A percentile compares a stretch with the other conserved stretches of the same genome.
phyloP scores from a whole-genome alignment of 208 protist species.

The Balamuthia mandrillaris region DNA sequence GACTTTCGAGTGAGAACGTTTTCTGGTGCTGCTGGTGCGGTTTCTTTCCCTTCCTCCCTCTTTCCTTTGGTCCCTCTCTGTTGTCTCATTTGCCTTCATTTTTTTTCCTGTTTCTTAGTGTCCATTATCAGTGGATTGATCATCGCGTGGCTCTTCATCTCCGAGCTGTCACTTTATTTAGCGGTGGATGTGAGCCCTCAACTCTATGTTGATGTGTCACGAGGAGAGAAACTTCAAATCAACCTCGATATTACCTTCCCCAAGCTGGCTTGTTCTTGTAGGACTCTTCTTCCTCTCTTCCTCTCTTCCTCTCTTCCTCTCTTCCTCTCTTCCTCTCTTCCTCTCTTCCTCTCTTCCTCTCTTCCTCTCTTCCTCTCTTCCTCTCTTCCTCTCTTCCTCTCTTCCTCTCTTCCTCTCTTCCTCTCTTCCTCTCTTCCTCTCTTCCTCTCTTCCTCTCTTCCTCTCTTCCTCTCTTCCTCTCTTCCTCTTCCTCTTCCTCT shows the following conservation, averaged over 20 bases:
- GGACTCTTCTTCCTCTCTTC: too few species aligned
- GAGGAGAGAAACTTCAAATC: conserved; percentile 63
- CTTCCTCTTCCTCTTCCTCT: neutral
- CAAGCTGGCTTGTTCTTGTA: conserved; percentile 63
- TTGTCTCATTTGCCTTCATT: neutral
- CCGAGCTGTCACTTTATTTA: conserved; percentile 61
- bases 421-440: neutral
- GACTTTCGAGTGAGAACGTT: conserved; percentile 59
- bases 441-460: neutral
- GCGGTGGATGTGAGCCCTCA: conserved; percentile 53
- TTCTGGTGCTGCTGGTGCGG: conserved; percentile 38
- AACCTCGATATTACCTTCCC: conserved; percentile 70
- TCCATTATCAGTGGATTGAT: conserved; percentile 59
- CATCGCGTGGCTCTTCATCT: conserved; percentile 65
- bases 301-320: too few species aligned
- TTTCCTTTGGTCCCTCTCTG: neutral
- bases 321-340: too few species aligned
- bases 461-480: neutral
- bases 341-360: too few species aligned
- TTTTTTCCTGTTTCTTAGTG: conserved; percentile 14
- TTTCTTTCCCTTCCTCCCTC: neutral
- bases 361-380: too few species aligned
- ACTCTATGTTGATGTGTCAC: conserved; percentile 61
- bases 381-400: too few species aligned
- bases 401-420: too few species aligned